Percentiles rank a stretch among this genome's conserved stretches.
phyloP scores from a whole-genome alignment of 2,329 filamentous ascomycete genomes.

The Ilyonectria sp. region DNA sequence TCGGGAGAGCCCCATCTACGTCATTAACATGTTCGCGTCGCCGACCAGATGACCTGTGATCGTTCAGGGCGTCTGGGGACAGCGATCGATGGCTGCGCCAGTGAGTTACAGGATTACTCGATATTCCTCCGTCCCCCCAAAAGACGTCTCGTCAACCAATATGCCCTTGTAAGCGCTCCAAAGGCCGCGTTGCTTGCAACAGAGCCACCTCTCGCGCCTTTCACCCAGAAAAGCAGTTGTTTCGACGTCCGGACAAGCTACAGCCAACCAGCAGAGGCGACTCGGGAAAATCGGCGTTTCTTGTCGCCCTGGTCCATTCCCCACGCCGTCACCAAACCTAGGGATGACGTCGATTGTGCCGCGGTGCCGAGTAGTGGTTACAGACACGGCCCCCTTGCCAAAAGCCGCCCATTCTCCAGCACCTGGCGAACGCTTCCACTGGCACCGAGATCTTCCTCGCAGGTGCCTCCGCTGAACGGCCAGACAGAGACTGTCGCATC shows the following conservation, averaged over 20 bases:
- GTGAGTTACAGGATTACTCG: constrained; percentile 6
- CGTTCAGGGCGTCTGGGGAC: neutral
- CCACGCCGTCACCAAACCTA: constrained; percentile 35
- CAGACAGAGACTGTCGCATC: constrained; percentile 16
- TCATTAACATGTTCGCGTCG: neutral
- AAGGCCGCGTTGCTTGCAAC: constrained; percentile 12
- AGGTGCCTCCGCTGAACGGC: constrained; percentile 10
- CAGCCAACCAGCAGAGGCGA: constrained; percentile 30
- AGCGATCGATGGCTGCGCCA: neutral
- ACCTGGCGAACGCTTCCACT: neutral
- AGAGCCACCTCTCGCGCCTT: neutral
- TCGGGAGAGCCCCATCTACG: neutral
- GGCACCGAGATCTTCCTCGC: constrained; percentile 6
- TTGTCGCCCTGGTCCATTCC: constrained; percentile 39
- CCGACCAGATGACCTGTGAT: constrained; percentile 38
- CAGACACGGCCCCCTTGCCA: constrained; percentile 15
- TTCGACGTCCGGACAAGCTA: constrained; percentile 16
- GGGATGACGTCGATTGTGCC: constrained; percentile 48
- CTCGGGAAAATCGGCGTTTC: constrained; percentile 48
- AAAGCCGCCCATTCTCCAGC: neutral
- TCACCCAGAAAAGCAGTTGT: constrained; percentile 8
- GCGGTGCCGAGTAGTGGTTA: constrained; percentile 41
- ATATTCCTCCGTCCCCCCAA: neutral
- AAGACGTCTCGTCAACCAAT: neutral
- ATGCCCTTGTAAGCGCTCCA: constrained; percentile 22